Base-by-base conservation (phyloP, 2,329 filamentous ascomycete species). In the Verticillium dahliae region DNA sequence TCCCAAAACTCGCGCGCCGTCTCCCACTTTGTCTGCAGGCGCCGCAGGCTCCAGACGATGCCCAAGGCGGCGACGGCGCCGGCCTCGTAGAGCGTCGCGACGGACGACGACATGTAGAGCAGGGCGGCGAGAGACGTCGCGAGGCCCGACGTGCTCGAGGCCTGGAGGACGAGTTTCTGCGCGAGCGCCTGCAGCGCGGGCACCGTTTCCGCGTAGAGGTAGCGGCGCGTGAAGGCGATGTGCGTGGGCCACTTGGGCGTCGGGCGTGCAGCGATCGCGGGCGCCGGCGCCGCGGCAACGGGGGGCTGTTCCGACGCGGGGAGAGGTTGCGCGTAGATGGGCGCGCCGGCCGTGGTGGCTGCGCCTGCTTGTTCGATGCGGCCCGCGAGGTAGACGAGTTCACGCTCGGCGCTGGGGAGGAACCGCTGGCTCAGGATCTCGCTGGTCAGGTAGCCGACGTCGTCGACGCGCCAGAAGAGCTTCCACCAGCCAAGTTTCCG, bases 401-500 rank as follows among this genome's bases (percentile, higher is more conserved):
- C 88, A 67, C 88, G 88, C 73, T 97, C 93, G 0, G 93, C 89
- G 3, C 84, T 84, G 0, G 87, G 84, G 3, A 99, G 82, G 78
- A 96, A 98, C 6, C 85, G 82, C 65, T 88, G 87, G 63, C 85
- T 84, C 3, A 97, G 79, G 63, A 97, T 89, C 67, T 95, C 90
- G 1, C 87, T 85, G 2, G 90, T 88, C 60, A 97, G 87, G 82
- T 94, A 90, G 2, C 87, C 86, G 11, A 97, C 91, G 69, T 97
- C 94, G 71, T 98, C 94, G 31, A 95, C 92, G 22, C 92, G 87
- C 92, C 92, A 97, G 71, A 97, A 92, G 0, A 98, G 82, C 73
- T 96, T 96, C 90, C 92, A 97, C 93, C 94, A 98, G 15, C 87
- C 84, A 4, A 97, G 80, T 65, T 90, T 89, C 33, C 86, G 84